A percentile compares a stretch with the other conserved stretches of the same genome.
phyloP scores from a whole-genome alignment of 2,329 filamentous ascomycete genomes.

The Aureobasidium lini region DNA sequence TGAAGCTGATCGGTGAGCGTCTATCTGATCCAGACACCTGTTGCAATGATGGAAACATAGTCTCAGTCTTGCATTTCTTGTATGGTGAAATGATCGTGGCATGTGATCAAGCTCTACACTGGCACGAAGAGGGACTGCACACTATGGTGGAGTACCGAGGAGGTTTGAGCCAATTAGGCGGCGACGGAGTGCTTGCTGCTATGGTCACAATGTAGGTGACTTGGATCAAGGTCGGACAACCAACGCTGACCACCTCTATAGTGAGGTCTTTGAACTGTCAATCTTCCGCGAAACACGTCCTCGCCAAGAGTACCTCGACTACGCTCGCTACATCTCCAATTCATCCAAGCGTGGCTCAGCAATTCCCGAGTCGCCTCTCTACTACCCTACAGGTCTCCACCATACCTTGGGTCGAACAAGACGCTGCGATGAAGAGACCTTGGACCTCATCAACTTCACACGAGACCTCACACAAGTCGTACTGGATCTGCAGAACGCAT shows the following conservation, averaged over 20 bases:
- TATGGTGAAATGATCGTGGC: slow-evolving; percentile 26
- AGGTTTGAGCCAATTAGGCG: slow-evolving; percentile 23
- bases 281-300: slow-evolving; percentile 1
- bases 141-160: slow-evolving; percentile 24
- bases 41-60: slow-evolving; percentile 24
- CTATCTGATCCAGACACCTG: slow-evolving; percentile 21
- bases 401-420: not conserved
- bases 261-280: not conserved
- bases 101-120: slow-evolving; percentile 19
- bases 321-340: not conserved
- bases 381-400: not conserved
- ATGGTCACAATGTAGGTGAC: slow-evolving; percentile 10
- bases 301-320: slow-evolving; percentile 2
- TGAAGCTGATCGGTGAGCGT: slow-evolving; percentile 22
- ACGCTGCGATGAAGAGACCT: not conserved
- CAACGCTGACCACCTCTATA: not conserved
- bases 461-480: slow-evolving; percentile 5
- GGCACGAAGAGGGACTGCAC: slow-evolving; percentile 25
- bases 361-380: slow-evolving; percentile 8
- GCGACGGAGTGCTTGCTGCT: slow-evolving; percentile 16
- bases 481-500: not conserved
- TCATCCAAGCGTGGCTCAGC: not conserved
- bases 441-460: not conserved
- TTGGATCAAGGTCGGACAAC: not conserved
- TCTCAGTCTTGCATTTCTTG: slow-evolving; percentile 26